Percentiles rank a stretch among this genome's conserved stretches.
Evolutionary conservation across 371 early-diverging fungal species (phyloP).

Genomic region (Massospora cicadina): DNA sequence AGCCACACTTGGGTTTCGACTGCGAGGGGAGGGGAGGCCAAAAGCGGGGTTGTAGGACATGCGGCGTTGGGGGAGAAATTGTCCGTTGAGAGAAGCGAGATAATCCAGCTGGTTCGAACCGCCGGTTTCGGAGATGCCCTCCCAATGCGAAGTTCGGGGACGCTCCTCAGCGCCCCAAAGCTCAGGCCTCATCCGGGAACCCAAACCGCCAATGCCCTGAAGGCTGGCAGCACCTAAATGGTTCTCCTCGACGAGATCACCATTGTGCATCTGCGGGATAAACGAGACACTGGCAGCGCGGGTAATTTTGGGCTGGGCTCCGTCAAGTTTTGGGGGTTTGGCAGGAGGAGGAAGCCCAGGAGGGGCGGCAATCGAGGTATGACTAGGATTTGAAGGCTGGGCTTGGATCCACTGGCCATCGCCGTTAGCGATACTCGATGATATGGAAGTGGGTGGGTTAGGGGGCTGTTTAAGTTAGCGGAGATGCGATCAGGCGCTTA

Average conservation of each 20-base stretch:
- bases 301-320: not conserved
- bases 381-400: not conserved
- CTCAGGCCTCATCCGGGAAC: not conserved
- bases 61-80: conserved; percentile 1
- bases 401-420: not conserved
- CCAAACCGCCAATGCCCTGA: not conserved
- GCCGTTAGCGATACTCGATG: not conserved
- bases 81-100: not conserved
- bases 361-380: conserved; percentile 8
- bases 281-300: conserved; percentile 7
- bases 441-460: not conserved
- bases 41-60: conserved; percentile 6
- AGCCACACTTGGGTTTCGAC: not conserved
- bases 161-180: not conserved
- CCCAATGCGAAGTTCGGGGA: not conserved
- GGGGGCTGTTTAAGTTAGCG: not conserved
- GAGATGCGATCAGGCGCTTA: not conserved
- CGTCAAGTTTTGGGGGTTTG: not conserved
- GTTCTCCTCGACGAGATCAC: not conserved
- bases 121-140: not conserved
- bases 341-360: conserved; percentile 5
- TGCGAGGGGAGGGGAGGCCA: not conserved
- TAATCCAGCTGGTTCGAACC: not conserved
- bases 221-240: not conserved
- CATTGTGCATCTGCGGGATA: not conserved